Percentiles rank a stretch among this genome's conserved stretches.
Conservation (phyloP, 2,329 filamentous ascomycete species). For the Aplosporella prunicola region DNA sequence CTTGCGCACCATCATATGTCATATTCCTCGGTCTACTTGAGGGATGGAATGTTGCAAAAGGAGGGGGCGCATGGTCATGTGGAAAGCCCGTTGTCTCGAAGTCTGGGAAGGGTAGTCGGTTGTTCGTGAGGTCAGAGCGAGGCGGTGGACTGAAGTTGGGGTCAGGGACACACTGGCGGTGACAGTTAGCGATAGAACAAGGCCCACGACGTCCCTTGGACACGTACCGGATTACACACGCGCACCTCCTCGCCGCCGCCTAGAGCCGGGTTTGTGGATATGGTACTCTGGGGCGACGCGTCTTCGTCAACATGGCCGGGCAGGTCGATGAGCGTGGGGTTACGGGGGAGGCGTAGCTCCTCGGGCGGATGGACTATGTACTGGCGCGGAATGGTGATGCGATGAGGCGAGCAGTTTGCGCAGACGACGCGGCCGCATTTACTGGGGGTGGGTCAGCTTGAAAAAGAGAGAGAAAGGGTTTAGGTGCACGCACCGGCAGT, state of each 20-base stretch:
- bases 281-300: slow-evolving; percentile 17
- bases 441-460: slow-evolving; percentile 29
- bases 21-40: slow-evolving; percentile 5
- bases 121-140: slow-evolving; percentile 29
- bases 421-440: slow-evolving; percentile 95
- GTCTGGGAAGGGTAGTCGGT: slow-evolving; percentile 2
- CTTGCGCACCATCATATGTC: slow-evolving; percentile 4
- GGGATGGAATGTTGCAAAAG: slow-evolving; percentile 11
- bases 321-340: slow-evolving; percentile 33
- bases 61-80: slow-evolving; percentile 17
- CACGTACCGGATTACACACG: slow-evolving; percentile 51
- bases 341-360: neutral
- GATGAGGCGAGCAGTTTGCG: slow-evolving; percentile 78
- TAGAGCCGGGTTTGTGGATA: slow-evolving; percentile 39
- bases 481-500: slow-evolving; percentile 59
- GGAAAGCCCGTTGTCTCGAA: slow-evolving; percentile 5
- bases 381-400: slow-evolving; percentile 87
- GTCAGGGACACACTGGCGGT: slow-evolving; percentile 51
- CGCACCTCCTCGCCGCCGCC: slow-evolving; percentile 60
- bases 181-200: neutral
- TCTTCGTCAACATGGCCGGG: slow-evolving; percentile 31
- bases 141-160: slow-evolving; percentile 53
- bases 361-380: slow-evolving; percentile 69
- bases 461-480: neutral
- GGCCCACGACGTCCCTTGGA: neutral